Percentiles rank a stretch among this genome's conserved stretches.
phyloP scores from a whole-genome alignment of 495 filamentous ascomycete species.

The Penicillium lagena region DNA sequence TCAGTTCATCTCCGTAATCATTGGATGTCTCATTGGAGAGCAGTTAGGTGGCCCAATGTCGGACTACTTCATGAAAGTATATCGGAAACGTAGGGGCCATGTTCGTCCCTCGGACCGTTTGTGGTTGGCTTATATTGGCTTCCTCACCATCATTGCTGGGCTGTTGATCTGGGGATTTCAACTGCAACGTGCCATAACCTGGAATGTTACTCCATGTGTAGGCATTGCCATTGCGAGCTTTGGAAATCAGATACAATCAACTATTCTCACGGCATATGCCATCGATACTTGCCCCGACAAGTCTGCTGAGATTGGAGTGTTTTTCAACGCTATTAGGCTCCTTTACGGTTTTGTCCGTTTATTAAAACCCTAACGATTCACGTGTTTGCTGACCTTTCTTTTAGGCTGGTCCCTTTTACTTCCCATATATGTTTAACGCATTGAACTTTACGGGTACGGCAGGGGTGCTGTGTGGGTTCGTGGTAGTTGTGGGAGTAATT shows the following conservation, averaged over 20 bases:
- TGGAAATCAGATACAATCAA: constrained; percentile 19
- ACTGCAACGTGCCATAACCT: constrained; percentile 7
- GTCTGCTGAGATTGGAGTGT: constrained; percentile 13
- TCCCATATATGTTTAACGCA: constrained; percentile 17
- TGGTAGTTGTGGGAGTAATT: constrained; percentile 3
- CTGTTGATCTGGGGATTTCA: constrained; percentile 16
- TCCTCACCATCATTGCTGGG: constrained; percentile 9
- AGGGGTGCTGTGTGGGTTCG: constrained; percentile 16
- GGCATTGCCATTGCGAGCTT: constrained; percentile 17
- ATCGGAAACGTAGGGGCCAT: constrained; percentile 1
- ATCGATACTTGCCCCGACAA: constrained; percentile 13
- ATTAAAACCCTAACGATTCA: neutral
- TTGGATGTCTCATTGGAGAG: constrained; percentile 21
- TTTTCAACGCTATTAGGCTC: constrained; percentile 12
- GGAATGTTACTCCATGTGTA: constrained; percentile 18
- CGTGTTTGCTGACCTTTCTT: too few relatives aligned
- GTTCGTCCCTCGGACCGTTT: constrained; percentile 13
- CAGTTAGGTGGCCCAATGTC: constrained; percentile 18
- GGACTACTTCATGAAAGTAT: constrained; percentile 9
- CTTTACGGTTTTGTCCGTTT: constrained; percentile 12
- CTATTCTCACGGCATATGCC: constrained; percentile 16
- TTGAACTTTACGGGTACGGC: constrained; percentile 12
- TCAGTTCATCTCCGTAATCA: constrained; percentile 20
- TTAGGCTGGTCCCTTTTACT: constrained; percentile 22
- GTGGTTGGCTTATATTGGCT: constrained; percentile 21